Conservation (phyloP, 208 protist species). For the Borovskyia barvae region DNA sequence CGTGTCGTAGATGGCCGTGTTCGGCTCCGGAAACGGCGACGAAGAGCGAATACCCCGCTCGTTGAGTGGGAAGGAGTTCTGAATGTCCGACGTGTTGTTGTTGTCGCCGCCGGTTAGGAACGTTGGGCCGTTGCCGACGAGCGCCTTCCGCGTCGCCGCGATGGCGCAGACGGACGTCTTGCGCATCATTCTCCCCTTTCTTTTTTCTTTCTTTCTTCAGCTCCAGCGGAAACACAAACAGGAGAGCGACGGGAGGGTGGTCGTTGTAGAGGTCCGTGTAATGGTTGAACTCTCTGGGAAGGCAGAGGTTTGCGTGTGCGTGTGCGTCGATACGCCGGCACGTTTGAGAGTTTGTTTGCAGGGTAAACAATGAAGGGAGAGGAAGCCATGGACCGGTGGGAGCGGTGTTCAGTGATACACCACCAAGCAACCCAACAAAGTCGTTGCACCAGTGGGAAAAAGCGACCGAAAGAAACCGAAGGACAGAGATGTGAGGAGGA, state of each 20-base stretch:
- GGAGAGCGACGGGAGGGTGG: neutral
- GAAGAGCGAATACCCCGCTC: slow-evolving; percentile 87
- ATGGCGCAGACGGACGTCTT: slow-evolving; percentile 71
- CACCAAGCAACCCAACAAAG: too few species aligned
- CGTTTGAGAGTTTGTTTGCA: too few species aligned
- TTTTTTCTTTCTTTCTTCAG: neutral
- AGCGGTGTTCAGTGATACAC: too few species aligned
- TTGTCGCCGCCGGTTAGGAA: slow-evolving; percentile 86
- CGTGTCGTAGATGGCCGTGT: slow-evolving; percentile 89
- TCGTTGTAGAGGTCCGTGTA: too few species aligned
- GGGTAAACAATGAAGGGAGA: too few species aligned
- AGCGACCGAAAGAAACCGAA: too few species aligned
- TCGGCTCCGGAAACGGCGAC: slow-evolving; percentile 86
- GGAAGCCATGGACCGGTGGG: too few species aligned
- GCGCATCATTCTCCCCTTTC: slow-evolving; percentile 58
- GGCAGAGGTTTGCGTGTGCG: neutral
- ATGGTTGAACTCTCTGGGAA: too few species aligned
- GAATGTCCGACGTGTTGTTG: slow-evolving; percentile 79
- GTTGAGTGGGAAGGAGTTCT: slow-evolving; percentile 82
- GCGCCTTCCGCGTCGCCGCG: slow-evolving; percentile 55
- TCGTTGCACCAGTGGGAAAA: too few species aligned
- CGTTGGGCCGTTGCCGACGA: slow-evolving; percentile 87
- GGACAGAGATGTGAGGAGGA: too few species aligned
- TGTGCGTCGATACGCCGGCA: too few species aligned
- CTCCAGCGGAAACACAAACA: slow-evolving; percentile 3